Evolutionary conservation across 2,329 filamentous ascomycete species (phyloP), one percentile per base, ranked within the genome.

Genomic region (Scleromitrula shiraiana): DNA sequence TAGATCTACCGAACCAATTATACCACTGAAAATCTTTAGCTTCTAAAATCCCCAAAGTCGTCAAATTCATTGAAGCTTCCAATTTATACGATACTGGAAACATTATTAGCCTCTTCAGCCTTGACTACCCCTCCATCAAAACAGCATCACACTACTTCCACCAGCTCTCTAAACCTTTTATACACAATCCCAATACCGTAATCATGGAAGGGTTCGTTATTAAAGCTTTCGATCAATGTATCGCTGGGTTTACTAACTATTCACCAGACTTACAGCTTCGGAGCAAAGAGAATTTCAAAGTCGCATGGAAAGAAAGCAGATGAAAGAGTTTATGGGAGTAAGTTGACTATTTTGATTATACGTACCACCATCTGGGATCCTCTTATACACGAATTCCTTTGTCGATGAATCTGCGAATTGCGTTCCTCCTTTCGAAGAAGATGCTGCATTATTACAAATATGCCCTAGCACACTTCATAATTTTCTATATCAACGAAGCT

Each of bases 281-380:
- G 91, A 97, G 76, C 87, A 94, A 75, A 86, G 88, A 72, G 88
- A 93, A 77, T 85, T 98, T 66, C 85, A 95, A 71, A 73, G 80
- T 72, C 88, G 93, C 70, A 90, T 98, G 80, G 89, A 97, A 75
- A 86, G 87, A 73, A 94, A 93, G 72, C 93, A 98, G 73, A 88
- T 98, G 77, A 95, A 95, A 74, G 91, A 97, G 67, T 97, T 98
- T 67, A 95, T 97, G 84, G 86, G 81, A 63, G 93, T 97, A 77
- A 61, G 88, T 76, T 37, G 7, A 38, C 35, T 17, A 17, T 26
- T 39, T 39, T 23, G 24, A 39, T 27, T 9, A n/a, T 27, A 22
- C 5, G 12, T 15, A 19, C 7, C 14, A 5, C 19, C 22, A 33
- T 14, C 6, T 23, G 5, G 12, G 6, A 7, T 12, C 33, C 15